Evolutionary conservation across 225 moss, liverwort and hornwort species (phyloP).

Genomic region (Sphagnum contortum): DNA sequence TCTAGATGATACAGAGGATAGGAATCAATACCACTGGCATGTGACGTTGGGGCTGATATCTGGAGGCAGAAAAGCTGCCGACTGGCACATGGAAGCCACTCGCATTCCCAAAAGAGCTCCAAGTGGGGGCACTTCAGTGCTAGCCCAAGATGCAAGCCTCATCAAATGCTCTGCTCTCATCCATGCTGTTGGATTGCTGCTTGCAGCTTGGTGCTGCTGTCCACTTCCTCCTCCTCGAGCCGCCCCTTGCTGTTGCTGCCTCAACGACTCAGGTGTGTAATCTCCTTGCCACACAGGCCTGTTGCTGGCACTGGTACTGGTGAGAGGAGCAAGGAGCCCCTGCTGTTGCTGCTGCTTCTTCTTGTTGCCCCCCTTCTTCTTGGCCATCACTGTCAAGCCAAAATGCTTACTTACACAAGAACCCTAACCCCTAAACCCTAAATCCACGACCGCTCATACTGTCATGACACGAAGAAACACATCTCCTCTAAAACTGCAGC

Average conservation of each 20-base stretch:
- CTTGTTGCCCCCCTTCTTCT: too few relatives aligned
- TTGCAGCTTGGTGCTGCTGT: not conserved
- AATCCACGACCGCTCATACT: too few relatives aligned
- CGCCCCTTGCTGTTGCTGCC: conserved; percentile 20
- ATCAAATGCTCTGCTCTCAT: conserved; percentile 48
- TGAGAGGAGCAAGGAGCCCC: too few relatives aligned
- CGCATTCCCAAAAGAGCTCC: conserved; percentile 56
- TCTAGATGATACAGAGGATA: too few relatives aligned
- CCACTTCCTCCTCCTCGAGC: not conserved
- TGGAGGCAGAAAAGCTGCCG: conserved; percentile 28
- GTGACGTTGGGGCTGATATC: conserved; percentile 22
- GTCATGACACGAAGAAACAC: too few relatives aligned
- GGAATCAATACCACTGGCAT: conserved; percentile 39
- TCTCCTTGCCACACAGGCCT: too few relatives aligned
- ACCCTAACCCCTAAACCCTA: too few relatives aligned
- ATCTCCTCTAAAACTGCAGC: too few relatives aligned
- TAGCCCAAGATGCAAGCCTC: conserved; percentile 60
- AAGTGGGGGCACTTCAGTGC: conserved; percentile 36
- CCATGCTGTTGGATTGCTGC: conserved; percentile 21
- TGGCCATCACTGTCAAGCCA: too few relatives aligned
- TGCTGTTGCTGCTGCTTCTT: too few relatives aligned
- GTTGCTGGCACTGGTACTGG: too few relatives aligned
- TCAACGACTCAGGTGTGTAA: conserved; percentile 12
- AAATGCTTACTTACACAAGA: too few relatives aligned
- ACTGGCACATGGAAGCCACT: conserved; percentile 39